phyloP scores from a whole-genome alignment of 2,329 filamentous ascomycete genomes.

The Mollisiaceae sp. region DNA sequence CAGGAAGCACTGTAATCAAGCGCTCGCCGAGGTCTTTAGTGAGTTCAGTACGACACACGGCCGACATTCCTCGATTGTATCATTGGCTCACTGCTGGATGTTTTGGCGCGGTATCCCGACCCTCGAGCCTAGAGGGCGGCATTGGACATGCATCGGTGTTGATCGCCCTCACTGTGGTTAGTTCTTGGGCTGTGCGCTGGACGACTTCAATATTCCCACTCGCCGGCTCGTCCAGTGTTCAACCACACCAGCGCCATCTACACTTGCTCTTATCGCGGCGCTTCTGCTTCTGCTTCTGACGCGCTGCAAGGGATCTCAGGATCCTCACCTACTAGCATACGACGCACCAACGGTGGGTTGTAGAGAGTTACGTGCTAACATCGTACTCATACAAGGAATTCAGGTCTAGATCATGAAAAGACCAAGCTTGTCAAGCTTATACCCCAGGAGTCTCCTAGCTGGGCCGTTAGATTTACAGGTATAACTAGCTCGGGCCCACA shows the following conservation, averaged over 20 bases:
- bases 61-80: background rate
- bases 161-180: background rate
- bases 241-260: background rate
- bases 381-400: background rate
- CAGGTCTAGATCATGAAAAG: background rate
- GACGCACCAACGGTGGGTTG: slow-evolving; percentile 11
- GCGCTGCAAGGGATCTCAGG: slow-evolving; percentile 2
- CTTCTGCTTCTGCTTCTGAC: background rate
- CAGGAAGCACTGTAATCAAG: background rate
- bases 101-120: background rate
- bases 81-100: background rate
- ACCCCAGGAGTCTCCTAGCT: background rate
- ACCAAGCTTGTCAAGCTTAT: background rate
- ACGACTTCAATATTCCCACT: slow-evolving; percentile 4
- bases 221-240: background rate
- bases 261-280: background rate
- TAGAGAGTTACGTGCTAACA: slow-evolving; percentile 15
- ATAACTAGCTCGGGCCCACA: background rate
- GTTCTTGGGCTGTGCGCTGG: background rate
- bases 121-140: background rate
- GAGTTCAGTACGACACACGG: background rate
- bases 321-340: slow-evolving; percentile 1
- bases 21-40: background rate
- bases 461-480: slow-evolving; percentile 7
- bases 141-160: background rate